Base-by-base conservation (phyloP, 805 yeast genomes). In the Candida koratica region DNA sequence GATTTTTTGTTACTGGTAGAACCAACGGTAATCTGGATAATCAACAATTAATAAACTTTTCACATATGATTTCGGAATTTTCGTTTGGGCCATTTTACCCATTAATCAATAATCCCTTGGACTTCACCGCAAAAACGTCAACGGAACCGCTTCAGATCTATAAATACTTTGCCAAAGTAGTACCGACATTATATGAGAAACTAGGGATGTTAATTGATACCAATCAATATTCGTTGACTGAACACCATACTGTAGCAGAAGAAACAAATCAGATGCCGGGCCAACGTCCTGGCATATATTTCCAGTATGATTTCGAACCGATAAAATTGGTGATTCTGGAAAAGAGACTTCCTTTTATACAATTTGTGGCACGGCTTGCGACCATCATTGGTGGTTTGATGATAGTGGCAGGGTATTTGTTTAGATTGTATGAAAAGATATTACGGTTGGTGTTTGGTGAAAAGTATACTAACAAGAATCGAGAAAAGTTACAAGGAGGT, bases 81-180 rank as follows among this genome's bases (percentile, higher is more conserved):
- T 87, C 97, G 8, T 90, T 81, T 60, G 98, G 98, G 10, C 85
- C 78, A 24, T 88, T 83, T 58, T 88, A 78, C 52, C 97, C 98
- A 3, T 82, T 75, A 48, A 69, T 89, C 44, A 72, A 81, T 47
- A 90, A 90, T 53, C 95, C 96, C n/a, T 69, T 93, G 44, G 97
- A 93, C 56, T 69, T 69, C 31, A 81, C 90, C 0, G 82, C 77
- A 1, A 75, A 80, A 46, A 55, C 59, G 12, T 71, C 87, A 2
- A 63, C 66, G 0, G 67, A 72, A 2, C 63, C 69, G 15, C 41
- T 67, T 13, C 78, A 73, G 39, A 57, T 69, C 1, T 85, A 67
- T 58, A 75, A 75, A 35, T 93, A 93, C 58, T 75, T 69, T 46
- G 51, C 88, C 45, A 76, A 81, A 12, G 85, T 93, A 3, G 94